Evolutionary conservation across 352 stramenopile genomes (phyloP).

Genomic region (Poterioochromonas sp.): DNA sequence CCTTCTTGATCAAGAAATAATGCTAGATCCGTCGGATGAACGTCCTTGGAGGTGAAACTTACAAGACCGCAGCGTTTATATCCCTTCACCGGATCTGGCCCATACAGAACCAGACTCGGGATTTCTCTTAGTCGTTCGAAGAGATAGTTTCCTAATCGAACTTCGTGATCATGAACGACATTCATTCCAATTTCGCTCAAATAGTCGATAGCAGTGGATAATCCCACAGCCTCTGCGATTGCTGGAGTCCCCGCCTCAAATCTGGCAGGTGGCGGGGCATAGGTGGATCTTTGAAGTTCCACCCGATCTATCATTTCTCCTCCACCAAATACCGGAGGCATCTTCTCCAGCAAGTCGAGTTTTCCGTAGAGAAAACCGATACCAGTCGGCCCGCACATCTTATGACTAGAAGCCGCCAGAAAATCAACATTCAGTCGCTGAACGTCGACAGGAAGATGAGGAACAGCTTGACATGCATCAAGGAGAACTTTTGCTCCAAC

Average conservation of each 20-base stretch:
- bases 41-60: conserved; percentile 57
- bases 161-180: conserved; percentile 60
- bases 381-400: conserved; percentile 73
- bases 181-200: conserved; percentile 63
- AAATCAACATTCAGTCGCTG: conserved; percentile 63
- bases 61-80: conserved; percentile 46
- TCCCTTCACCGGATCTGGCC: conserved; percentile 41
- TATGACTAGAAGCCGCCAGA: conserved; percentile 65
- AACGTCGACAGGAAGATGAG: conserved; percentile 64
- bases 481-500: conserved; percentile 57
- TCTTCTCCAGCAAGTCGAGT: conserved; percentile 55
- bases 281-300: conserved; percentile 60
- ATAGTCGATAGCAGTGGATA: conserved; percentile 62
- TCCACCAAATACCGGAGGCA: conserved; percentile 62
- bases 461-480: conserved; percentile 66
- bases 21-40: conserved; percentile 66
- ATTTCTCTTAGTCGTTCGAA: conserved; percentile 52
- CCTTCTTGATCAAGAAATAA: conserved; percentile 75
- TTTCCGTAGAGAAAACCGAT: conserved; percentile 67
- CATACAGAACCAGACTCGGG: conserved; percentile 57
- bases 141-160: conserved; percentile 58
- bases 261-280: conserved; percentile 53
- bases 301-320: conserved; percentile 72
- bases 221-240: conserved; percentile 61
- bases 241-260: conserved; percentile 70